These are phyloP conservation scores for Salix exigua DNA, from an alignment of 345 rosid genomes.

Conservation along the genomic window DNA sequence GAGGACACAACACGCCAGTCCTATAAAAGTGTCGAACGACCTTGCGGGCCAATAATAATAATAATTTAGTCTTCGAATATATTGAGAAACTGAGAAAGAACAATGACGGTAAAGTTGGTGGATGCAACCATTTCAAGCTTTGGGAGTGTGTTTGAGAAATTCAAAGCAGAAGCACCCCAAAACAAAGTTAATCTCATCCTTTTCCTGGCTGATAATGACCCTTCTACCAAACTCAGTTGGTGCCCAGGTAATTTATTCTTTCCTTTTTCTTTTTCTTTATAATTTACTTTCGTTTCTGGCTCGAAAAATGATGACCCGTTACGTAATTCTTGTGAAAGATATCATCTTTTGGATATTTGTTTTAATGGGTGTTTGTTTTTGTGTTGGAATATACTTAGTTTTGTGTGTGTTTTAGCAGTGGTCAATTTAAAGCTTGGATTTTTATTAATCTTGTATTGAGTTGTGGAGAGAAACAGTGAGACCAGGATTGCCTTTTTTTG, in stretches of 20 bases:
- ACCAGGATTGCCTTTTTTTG: too few relatives aligned
- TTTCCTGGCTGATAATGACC: conserved; percentile 81
- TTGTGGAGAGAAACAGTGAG: background rate
- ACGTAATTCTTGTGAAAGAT: background rate
- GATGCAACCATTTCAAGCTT: conserved; percentile 59
- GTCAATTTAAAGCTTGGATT: background rate
- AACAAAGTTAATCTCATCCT: conserved; percentile 63
- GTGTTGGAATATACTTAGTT: too few relatives aligned
- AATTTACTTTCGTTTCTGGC: background rate
- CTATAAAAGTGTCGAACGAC: background rate
- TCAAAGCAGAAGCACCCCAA: conserved; percentile 49
- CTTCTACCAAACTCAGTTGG: conserved; percentile 72
- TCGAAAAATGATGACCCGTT: background rate
- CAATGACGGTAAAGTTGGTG: conserved; percentile 51
- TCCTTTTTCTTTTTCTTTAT: background rate
- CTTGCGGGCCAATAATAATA: background rate
- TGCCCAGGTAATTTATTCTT: conserved; percentile 53
- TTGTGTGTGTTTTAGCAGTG: too few relatives aligned
- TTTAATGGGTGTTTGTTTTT: too few relatives aligned
- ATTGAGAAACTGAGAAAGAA: background rate
- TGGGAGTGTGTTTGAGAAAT: conserved; percentile 42
- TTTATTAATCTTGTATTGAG: background rate
- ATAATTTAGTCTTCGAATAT: background rate
- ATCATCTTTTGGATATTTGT: too few relatives aligned
- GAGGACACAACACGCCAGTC: background rate